phyloP scores from a whole-genome alignment of 2,329 filamentous ascomycete genomes.

The Colletotrichum somersetense region DNA sequence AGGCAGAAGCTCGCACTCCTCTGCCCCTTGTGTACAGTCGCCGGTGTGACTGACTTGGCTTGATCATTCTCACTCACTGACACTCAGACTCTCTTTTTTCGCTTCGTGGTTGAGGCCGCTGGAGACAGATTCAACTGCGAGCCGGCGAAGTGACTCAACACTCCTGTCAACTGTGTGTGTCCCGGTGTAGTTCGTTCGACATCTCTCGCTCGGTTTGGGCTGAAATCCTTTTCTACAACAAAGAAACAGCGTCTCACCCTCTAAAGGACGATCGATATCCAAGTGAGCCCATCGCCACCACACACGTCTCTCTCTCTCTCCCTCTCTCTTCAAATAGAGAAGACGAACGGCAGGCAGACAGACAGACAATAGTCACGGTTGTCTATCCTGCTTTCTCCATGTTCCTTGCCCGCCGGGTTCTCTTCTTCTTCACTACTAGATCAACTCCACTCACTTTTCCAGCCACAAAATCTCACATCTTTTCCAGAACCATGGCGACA shows the following conservation, averaged over 20 bases:
- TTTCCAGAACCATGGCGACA: conserved; percentile 26
- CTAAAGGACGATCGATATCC: not conserved
- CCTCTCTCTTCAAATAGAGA: not conserved
- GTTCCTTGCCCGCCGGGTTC: conserved; percentile 31
- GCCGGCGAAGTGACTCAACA: conserved; percentile 36
- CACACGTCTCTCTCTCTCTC: not conserved
- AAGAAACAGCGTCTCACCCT: not conserved
- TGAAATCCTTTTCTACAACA: conserved; percentile 10
- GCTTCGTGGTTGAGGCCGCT: conserved; percentile 23
- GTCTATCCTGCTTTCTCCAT: conserved; percentile 10
- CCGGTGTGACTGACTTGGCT: conserved; percentile 24
- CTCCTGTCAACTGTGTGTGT: conserved; percentile 1
- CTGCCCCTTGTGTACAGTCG: not conserved
- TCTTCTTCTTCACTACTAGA: conserved; percentile 19
- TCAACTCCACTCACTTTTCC: conserved; percentile 15
- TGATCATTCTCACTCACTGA: not conserved
- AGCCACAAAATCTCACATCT: conserved; percentile 12
- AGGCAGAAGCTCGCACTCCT: conserved; percentile 9
- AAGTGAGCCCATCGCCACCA: conserved; percentile 18
- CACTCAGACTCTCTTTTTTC: conserved; percentile 4
- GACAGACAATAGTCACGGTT: conserved; percentile 2
- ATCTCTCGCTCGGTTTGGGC: not conserved
- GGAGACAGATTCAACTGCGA: conserved; percentile 10
- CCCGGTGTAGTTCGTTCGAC: conserved; percentile 2
- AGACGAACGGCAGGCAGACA: not conserved